phyloP scores from a whole-genome alignment of 129 eudicot species.

The Deinandra increscens region DNA sequence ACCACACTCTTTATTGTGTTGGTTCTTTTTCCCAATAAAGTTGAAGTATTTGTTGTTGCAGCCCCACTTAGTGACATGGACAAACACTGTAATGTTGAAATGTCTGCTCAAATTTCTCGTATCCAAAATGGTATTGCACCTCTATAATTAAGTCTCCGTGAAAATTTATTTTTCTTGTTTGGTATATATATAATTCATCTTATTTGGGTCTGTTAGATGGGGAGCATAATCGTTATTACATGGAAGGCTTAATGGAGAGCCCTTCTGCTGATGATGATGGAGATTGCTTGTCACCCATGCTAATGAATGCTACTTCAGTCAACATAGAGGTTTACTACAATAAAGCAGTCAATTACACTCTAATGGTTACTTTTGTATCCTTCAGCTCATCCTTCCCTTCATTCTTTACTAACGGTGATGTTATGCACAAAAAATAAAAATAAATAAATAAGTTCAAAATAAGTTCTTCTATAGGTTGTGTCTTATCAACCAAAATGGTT shows the following conservation, averaged over 20 bases:
- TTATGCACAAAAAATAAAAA: too few species aligned
- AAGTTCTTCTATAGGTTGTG: not conserved
- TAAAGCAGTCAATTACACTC: slow-evolving; percentile 96
- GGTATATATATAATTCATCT: not conserved
- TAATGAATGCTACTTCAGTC: slow-evolving; percentile 82
- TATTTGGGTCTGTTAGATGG: slow-evolving; percentile 56
- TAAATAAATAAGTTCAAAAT: not conserved
- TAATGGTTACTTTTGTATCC: slow-evolving; percentile 99
- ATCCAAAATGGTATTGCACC: slow-evolving; percentile 53
- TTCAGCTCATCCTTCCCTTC: slow-evolving; percentile 17
- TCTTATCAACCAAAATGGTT: not conserved
- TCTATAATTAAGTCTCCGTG: not conserved
- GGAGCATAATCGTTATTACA: slow-evolving; percentile 72
- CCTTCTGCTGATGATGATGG: slow-evolving; percentile 97
- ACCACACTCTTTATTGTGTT: slow-evolving; percentile 14
- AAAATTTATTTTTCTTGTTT: not conserved
- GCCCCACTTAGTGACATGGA: slow-evolving; percentile 91
- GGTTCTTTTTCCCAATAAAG: not conserved
- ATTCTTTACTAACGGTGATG: not conserved
- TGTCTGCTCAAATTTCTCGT: slow-evolving; percentile 86
- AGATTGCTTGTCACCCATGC: slow-evolving; percentile 88
- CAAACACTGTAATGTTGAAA: slow-evolving; percentile 93
- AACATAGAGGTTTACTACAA: slow-evolving; percentile 85
- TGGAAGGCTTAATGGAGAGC: slow-evolving; percentile 95
- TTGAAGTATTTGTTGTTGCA: slow-evolving; percentile 38